phyloP scores from a whole-genome alignment of 2,329 filamentous ascomycete genomes.

The Fusarium foetens region DNA sequence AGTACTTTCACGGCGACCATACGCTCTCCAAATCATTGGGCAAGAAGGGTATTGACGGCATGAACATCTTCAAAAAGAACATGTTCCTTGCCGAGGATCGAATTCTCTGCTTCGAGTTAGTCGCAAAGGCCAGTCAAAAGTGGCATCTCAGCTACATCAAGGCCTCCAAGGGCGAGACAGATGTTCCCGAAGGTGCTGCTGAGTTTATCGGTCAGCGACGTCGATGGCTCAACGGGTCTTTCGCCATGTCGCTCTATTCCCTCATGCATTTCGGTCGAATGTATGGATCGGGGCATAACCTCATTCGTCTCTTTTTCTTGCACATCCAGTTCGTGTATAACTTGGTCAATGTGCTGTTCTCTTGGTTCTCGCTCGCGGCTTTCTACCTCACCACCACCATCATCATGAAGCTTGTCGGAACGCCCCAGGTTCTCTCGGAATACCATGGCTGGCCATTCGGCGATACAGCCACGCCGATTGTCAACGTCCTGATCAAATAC shows the following conservation, averaged over 20 bases:
- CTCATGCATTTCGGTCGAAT: conserved; percentile 41
- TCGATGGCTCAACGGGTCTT: conserved; percentile 41
- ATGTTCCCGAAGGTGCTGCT: conserved; percentile 39
- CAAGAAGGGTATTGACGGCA: conserved; percentile 43
- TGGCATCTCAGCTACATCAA: conserved; percentile 44
- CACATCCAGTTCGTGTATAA: conserved; percentile 42
- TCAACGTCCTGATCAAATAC: conserved; percentile 39
- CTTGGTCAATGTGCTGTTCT: conserved; percentile 39
- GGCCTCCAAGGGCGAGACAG: conserved; percentile 41
- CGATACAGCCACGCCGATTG: conserved; percentile 36
- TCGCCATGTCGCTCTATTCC: conserved; percentile 42
- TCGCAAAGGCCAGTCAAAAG: conserved; percentile 41
- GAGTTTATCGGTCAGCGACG: conserved; percentile 41
- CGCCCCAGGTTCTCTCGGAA: conserved; percentile 23
- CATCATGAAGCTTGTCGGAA: conserved; percentile 42
- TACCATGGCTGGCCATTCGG: conserved; percentile 42
- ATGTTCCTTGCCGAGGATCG: conserved; percentile 43
- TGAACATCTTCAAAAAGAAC: conserved; percentile 45
- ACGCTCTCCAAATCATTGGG: conserved; percentile 40
- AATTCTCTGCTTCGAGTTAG: conserved; percentile 42
- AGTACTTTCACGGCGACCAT: conserved; percentile 42
- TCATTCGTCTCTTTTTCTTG: conserved; percentile 39
- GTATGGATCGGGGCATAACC: conserved; percentile 38
- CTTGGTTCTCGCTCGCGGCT: conserved; percentile 38
- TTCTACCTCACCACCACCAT: conserved; percentile 41